Conservation (phyloP, 2,329 filamentous ascomycete genomes). For the Geoglossum cookeanum region DNA sequence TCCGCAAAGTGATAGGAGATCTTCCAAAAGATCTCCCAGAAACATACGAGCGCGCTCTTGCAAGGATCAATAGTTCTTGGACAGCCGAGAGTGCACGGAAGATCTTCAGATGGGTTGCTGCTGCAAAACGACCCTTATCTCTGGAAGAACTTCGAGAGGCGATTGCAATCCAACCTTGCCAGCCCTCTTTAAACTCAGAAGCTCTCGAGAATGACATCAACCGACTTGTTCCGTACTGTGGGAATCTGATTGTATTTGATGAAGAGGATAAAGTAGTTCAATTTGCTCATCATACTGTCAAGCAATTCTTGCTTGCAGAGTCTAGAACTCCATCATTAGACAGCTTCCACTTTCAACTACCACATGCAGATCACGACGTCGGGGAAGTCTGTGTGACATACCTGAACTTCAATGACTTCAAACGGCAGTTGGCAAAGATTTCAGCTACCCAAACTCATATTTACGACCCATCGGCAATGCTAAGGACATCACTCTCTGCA, state of each 20-base stretch:
- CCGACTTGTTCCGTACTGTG: slow-evolving; percentile 16
- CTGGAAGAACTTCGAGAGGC: slow-evolving; percentile 20
- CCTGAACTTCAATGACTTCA: slow-evolving; percentile 19
- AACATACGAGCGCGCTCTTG: not conserved
- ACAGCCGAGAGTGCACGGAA: not conserved
- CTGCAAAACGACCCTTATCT: slow-evolving; percentile 17
- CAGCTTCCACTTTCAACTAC: slow-evolving; percentile 13
- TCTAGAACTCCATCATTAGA: slow-evolving; percentile 1
- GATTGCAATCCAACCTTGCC: slow-evolving; percentile 19
- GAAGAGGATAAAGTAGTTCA: slow-evolving; percentile 17
- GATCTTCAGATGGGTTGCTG: slow-evolving; percentile 15
- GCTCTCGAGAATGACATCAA: slow-evolving; percentile 15
- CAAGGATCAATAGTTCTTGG: not conserved
- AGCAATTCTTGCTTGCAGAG: slow-evolving; percentile 13
- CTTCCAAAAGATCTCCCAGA: slow-evolving; percentile 16
- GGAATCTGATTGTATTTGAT: slow-evolving; percentile 18
- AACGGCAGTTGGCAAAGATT: slow-evolving; percentile 12
- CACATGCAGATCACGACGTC: slow-evolving; percentile 15
- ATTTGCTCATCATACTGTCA: slow-evolving; percentile 19
- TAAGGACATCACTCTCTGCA: not conserved
- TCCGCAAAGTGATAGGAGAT: slow-evolving; percentile 14
- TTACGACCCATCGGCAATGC: not conserved
- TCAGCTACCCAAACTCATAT: not conserved
- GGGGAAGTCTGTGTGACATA: not conserved
- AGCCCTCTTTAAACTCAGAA: slow-evolving; percentile 12